phyloP scores from a whole-genome alignment of 2,329 filamentous ascomycete species.

The Exophiala dermatitidis region DNA sequence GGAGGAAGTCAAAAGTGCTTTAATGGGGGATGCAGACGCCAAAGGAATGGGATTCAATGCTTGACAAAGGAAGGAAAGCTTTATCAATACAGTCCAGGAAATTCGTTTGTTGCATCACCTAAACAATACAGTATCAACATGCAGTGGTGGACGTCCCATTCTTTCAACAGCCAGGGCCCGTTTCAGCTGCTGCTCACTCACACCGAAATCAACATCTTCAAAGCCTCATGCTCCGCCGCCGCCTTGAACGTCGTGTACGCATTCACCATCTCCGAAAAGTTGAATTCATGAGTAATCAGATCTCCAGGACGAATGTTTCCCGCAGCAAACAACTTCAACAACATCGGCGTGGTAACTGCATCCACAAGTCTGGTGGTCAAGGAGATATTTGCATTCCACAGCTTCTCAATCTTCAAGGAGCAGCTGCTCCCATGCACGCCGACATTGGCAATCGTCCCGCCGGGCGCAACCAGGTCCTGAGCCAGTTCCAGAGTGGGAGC shows the following conservation, averaged over 20 bases:
- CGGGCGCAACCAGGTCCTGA: constrained; percentile 48
- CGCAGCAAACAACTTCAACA: constrained; percentile 41
- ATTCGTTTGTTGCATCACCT: too few species aligned
- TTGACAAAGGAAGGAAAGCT: constrained; percentile 1
- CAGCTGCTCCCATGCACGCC: constrained; percentile 52
- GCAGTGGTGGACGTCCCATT: not conserved
- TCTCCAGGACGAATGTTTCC: constrained; percentile 38
- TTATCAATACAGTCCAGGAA: too few species aligned
- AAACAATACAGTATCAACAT: too few species aligned
- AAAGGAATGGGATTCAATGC: constrained; percentile 62
- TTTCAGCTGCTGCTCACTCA: not conserved
- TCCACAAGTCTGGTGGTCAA: constrained; percentile 45
- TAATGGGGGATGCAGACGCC: constrained; percentile 81
- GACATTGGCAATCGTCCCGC: constrained; percentile 51
- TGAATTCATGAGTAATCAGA: constrained; percentile 44
- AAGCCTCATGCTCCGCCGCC: constrained; percentile 38
- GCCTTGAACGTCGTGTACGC: constrained; percentile 41
- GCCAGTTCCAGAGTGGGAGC: constrained; percentile 48
- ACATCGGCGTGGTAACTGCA: constrained; percentile 43
- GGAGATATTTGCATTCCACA: constrained; percentile 52
- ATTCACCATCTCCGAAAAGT: constrained; percentile 38
- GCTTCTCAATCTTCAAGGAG: constrained; percentile 45
- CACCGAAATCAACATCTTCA: constrained; percentile 39
- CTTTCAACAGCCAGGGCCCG: too few species aligned
- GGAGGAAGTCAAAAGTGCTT: constrained; percentile 81